Conservation (phyloP, 768 basidiomycete species). For the Amanita rimosa region DNA sequence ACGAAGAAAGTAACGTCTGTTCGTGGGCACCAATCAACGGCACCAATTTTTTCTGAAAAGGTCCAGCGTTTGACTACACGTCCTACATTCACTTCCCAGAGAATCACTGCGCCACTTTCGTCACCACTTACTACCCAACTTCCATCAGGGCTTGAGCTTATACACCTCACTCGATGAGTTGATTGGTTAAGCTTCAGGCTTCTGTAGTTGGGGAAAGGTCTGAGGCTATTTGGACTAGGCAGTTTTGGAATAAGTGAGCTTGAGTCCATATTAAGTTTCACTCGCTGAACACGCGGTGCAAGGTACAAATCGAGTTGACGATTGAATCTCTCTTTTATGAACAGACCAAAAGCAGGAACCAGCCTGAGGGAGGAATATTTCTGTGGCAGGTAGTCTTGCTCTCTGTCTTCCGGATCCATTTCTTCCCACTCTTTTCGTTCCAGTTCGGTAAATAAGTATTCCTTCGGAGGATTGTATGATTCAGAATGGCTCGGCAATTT, state of each 20-base stretch:
- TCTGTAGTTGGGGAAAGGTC: slow-evolving; percentile 87
- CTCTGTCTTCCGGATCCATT: slow-evolving; percentile 79
- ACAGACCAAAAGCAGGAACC: slow-evolving; percentile 84
- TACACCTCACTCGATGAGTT: slow-evolving; percentile 55
- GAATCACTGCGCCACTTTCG: slow-evolving; percentile 72
- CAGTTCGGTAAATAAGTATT: slow-evolving; percentile 80
- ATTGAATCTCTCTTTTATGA: slow-evolving; percentile 89
- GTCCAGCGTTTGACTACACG: slow-evolving; percentile 82
- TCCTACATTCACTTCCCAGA: slow-evolving; percentile 92
- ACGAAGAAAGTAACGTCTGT: slow-evolving; percentile 71
- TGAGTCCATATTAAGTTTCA: slow-evolving; percentile 87
- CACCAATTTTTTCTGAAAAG: slow-evolving; percentile 67
- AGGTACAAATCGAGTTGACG: slow-evolving; percentile 95
- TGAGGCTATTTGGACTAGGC: slow-evolving; percentile 82
- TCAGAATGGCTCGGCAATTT: slow-evolving; percentile 87
- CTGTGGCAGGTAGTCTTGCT: slow-evolving; percentile 79
- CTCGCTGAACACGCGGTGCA: slow-evolving; percentile 82
- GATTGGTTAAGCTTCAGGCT: slow-evolving; percentile 64
- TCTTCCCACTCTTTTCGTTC: slow-evolving; percentile 80
- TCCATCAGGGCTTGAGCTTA: slow-evolving; percentile 80
- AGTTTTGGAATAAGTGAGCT: slow-evolving; percentile 87
- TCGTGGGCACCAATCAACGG: slow-evolving; percentile 91
- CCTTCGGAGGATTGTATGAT: slow-evolving; percentile 97
- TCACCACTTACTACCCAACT: slow-evolving; percentile 89
- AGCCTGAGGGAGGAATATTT: slow-evolving; percentile 78